Evolutionary conservation across 352 stramenopile species (phyloP), one percentile per base, ranked within the genome.

Genomic region (Aphanomyces cochlioides): DNA sequence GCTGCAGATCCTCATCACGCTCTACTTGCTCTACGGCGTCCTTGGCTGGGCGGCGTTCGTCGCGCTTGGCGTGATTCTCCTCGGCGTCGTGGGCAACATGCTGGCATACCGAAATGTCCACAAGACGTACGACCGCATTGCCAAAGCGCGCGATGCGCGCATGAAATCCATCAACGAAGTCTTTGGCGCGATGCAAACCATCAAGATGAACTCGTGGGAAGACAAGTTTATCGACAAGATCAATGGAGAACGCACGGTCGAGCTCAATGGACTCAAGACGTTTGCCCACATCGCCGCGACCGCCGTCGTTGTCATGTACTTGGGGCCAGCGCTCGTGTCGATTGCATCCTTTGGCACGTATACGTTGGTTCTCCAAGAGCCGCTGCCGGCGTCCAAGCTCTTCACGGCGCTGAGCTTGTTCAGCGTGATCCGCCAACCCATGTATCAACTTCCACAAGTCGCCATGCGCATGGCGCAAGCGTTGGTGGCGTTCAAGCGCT

Each of bases 161-260:
- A 87, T 98, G 56, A 95, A 97, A 69, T 47, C 89, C 0, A 86
- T 96, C 41, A 97, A 91, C 63, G 95, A 98, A 74, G 81, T 96
- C 0, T 79, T 98, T 45, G 73, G 82, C 15, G 84, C 87, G 8
- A 98, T 98, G 67, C 91, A 98, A 76, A 82, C 98, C 48, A 92
- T 99, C 72, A 99, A 99, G 72, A 75, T 98, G 1, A 97, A 98
- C 66, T 92, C 92, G 0, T 99, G 95, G 95, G 96, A 99, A 74
- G 69, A 77, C 19, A 78, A 75, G 19, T 89, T 90, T 47, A 59
- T 64, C 5, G 64, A 74, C 34, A 70, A 67, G 34, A 61, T 82
- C 5, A n/a, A 13, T 10, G 15, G 5, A 12, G 37, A 53, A 34
- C 57, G 57, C 7, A 34, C 34, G 6, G 66, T 74, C 21, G 83